These are phyloP conservation scores for Aspergillus japonicus DNA, from an alignment of 2,329 filamentous ascomycete genomes.

Conservation along the genomic window DNA sequence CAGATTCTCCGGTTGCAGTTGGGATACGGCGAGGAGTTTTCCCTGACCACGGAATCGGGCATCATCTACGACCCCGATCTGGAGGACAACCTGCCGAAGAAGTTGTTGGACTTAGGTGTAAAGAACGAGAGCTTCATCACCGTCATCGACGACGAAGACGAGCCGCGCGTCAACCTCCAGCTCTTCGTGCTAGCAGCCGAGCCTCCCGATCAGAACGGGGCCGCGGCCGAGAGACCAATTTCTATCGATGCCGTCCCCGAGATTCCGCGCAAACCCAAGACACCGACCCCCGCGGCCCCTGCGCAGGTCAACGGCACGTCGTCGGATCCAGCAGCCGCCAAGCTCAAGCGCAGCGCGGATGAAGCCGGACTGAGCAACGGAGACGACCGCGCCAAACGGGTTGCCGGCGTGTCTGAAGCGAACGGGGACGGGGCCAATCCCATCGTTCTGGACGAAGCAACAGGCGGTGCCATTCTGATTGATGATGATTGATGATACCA, in stretches of 20 bases:
- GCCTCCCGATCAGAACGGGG: not conserved
- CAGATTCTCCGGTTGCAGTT: conserved; percentile 68
- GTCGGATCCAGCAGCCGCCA: conserved; percentile 22
- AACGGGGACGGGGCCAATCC: conserved; percentile 43
- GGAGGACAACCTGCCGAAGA: conserved; percentile 79
- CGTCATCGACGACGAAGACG: conserved; percentile 75
- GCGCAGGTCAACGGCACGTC: conserved; percentile 26
- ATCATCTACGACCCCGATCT: conserved; percentile 89
- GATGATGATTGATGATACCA: conserved; percentile 44
- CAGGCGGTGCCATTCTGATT: conserved; percentile 66
- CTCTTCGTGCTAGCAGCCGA: conserved; percentile 50
- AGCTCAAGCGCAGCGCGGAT: conserved; percentile 48
- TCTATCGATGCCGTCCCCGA: conserved; percentile 41
- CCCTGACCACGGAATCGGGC: conserved; percentile 69
- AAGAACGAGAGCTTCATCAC: conserved; percentile 74
- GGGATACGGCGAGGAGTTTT: conserved; percentile 78
- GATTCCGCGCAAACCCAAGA: conserved; percentile 50
- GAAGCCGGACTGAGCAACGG: conserved; percentile 38
- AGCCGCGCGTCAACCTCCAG: conserved; percentile 74
- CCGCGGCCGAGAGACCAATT: conserved; percentile 39
- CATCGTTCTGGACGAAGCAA: conserved; percentile 50
- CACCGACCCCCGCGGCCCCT: conserved; percentile 30
- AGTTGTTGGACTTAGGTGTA: conserved; percentile 74
- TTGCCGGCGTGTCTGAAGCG: conserved; percentile 35
- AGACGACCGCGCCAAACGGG: conserved; percentile 44